Percentiles rank a stretch among this genome's conserved stretches.
Conservation (phyloP, 805 yeast genomes). For the Cyberlindnera petersonii region DNA sequence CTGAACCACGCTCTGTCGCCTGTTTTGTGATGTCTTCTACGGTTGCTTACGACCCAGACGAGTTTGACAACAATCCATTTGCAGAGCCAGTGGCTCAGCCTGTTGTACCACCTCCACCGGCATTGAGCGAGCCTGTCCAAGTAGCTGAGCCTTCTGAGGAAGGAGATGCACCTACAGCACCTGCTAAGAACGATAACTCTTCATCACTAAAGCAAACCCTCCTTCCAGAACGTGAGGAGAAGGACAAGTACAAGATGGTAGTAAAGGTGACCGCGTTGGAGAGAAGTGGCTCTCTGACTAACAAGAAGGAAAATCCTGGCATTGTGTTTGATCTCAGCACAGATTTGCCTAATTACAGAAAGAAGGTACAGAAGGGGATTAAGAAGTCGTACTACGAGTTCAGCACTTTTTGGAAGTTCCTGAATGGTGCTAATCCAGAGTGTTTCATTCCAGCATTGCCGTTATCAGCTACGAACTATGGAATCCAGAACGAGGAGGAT, state of each 20-base stretch:
- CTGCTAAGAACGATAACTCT: constrained; percentile 5
- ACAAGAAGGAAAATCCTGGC: constrained; percentile 74
- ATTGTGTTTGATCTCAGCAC: constrained; percentile 65
- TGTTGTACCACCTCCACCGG: constrained; percentile 19
- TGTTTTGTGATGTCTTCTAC: constrained; percentile 36
- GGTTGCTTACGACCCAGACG: constrained; percentile 49
- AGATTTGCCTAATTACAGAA: constrained; percentile 74
- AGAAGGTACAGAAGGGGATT: constrained; percentile 61
- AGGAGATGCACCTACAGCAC: constrained; percentile 1
- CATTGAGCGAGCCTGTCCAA: neutral
- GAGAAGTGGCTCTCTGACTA: constrained; percentile 45
- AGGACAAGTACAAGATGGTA: constrained; percentile 38
- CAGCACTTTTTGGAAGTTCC: constrained; percentile 67
- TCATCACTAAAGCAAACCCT: constrained; percentile 8
- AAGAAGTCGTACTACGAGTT: constrained; percentile 81
- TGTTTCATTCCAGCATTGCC: constrained; percentile 93
- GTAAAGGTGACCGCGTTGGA: constrained; percentile 69
- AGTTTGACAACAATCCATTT: constrained; percentile 59
- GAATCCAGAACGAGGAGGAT: constrained; percentile 83
- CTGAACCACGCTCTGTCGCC: too few relatives aligned
- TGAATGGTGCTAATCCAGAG: constrained; percentile 80
- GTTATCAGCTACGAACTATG: constrained; percentile 66
- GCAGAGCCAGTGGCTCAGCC: constrained; percentile 39
- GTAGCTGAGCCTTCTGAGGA: neutral
- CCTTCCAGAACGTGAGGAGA: constrained; percentile 27